Conservation (phyloP, 164 flowering plant genomes). For the Magnolia sinica region DNA sequence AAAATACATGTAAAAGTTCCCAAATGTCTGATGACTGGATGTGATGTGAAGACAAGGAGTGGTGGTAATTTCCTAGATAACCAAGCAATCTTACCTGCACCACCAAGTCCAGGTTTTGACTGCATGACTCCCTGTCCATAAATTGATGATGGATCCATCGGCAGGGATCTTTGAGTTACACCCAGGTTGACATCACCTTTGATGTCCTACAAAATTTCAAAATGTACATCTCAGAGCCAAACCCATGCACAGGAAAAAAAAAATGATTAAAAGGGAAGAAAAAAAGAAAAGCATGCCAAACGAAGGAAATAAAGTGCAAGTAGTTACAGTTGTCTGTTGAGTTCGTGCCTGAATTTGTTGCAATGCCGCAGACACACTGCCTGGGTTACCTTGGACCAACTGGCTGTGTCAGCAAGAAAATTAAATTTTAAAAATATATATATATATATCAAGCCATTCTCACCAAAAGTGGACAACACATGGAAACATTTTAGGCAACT, state of each 20-base stretch:
- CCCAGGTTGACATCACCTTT: constrained; percentile 63
- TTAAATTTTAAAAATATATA: constrained; percentile 11
- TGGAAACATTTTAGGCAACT: not conserved
- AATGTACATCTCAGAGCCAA: not conserved
- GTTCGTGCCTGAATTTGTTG: constrained; percentile 78
- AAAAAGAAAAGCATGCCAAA: not conserved
- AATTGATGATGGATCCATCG: constrained; percentile 77
- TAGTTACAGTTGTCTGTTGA: constrained; percentile 49
- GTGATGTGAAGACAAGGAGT: too few species aligned
- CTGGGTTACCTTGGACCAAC: constrained; percentile 69
- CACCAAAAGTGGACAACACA: not conserved
- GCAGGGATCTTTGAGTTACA: constrained; percentile 57
- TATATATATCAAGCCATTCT: not conserved
- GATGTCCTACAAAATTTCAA: constrained; percentile 47
- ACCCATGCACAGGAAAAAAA: not conserved
- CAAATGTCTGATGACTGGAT: too few species aligned
- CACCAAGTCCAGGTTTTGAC: constrained; percentile 68
- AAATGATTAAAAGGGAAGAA: not conserved
- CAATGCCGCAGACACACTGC: constrained; percentile 64
- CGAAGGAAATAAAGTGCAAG: constrained; percentile 14
- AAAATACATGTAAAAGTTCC: too few species aligned
- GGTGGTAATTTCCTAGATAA: not conserved
- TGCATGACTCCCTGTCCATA: constrained; percentile 80
- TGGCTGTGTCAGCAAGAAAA: constrained; percentile 58
- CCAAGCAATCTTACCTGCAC: constrained; percentile 45